These are phyloP conservation scores for Carex sylvatica DNA, from an alignment of 202 grass and related monocot genomes.

Conservation along the genomic window DNA sequence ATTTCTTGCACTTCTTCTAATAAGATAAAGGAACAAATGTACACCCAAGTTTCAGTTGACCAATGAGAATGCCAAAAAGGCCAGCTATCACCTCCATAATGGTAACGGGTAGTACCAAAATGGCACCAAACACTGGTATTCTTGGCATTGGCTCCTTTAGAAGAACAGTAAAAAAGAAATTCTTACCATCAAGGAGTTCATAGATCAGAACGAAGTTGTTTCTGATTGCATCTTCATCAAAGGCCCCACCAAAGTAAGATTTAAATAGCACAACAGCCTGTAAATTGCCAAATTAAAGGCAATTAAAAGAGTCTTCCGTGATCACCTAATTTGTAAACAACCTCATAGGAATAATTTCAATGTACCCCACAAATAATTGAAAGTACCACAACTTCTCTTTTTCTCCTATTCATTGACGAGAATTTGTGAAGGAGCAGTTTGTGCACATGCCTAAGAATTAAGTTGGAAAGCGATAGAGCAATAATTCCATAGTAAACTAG, in stretches of 20 bases:
- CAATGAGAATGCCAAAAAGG: neutral
- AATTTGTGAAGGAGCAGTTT: neutral
- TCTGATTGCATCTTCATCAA: slow-evolving; percentile 99
- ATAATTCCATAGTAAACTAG: neutral
- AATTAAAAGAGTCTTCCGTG: neutral
- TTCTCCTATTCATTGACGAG: neutral
- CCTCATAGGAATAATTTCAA: neutral
- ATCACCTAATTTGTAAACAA: neutral
- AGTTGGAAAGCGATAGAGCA: neutral
- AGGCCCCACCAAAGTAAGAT: slow-evolving; percentile 94
- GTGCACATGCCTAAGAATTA: neutral
- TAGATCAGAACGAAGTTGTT: slow-evolving; percentile 99
- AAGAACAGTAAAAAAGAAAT: neutral
- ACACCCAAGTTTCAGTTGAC: neutral
- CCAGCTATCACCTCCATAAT: neutral
- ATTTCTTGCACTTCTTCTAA: neutral
- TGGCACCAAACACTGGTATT: neutral
- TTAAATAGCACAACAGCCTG: slow-evolving; percentile 97
- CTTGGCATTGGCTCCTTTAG: neutral
- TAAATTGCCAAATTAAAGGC: slow-evolving; percentile 30
- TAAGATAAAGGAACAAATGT: neutral
- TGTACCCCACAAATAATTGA: neutral
- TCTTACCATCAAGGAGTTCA: slow-evolving; percentile 99
- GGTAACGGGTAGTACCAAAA: neutral
- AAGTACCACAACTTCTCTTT: neutral